Evolutionary conservation across 306 rosid genomes (phyloP).

Genomic region (Chamaecrista fasciculata): DNA sequence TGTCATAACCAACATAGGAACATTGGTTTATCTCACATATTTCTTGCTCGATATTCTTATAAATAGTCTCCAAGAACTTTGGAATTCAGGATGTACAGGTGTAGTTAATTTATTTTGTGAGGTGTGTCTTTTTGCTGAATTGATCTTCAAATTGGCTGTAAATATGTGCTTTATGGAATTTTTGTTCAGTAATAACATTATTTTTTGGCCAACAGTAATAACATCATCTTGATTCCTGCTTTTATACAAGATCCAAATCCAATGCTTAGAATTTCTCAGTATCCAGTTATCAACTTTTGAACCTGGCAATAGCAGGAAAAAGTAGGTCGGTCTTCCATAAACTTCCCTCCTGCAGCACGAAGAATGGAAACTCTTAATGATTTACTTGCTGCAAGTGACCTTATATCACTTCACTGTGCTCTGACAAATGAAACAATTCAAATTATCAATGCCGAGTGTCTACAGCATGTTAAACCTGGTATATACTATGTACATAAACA

Average conservation of each 20-base stretch:
- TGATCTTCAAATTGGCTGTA: neutral
- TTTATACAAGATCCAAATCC: neutral
- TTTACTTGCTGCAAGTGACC: constrained; percentile 96
- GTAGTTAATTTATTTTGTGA: no score
- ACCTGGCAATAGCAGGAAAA: constrained; percentile 40
- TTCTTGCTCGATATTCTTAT: no score
- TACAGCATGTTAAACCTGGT: constrained; percentile 97
- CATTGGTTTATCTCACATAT: no score
- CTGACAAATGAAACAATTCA: constrained; percentile 89
- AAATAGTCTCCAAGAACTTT: no score
- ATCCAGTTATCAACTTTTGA: no score
- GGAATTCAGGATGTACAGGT: no score
- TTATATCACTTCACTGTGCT: constrained; percentile 90
- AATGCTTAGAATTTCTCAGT: neutral
- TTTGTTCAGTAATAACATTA: no score
- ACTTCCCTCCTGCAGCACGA: constrained; percentile 87
- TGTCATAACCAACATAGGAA: no score
- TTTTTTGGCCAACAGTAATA: no score
- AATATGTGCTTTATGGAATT: neutral
- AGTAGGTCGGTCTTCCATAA: constrained; percentile 21
- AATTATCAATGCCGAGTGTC: constrained; percentile 81
- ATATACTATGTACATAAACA: constrained; percentile 8
- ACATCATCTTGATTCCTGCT: neutral
- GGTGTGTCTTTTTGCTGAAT: neutral
- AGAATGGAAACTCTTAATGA: constrained; percentile 98